Percentiles rank a stretch among this genome's conserved stretches.
phyloP scores from a whole-genome alignment of 2,329 filamentous ascomycete species.

The Fusarium clavum region DNA sequence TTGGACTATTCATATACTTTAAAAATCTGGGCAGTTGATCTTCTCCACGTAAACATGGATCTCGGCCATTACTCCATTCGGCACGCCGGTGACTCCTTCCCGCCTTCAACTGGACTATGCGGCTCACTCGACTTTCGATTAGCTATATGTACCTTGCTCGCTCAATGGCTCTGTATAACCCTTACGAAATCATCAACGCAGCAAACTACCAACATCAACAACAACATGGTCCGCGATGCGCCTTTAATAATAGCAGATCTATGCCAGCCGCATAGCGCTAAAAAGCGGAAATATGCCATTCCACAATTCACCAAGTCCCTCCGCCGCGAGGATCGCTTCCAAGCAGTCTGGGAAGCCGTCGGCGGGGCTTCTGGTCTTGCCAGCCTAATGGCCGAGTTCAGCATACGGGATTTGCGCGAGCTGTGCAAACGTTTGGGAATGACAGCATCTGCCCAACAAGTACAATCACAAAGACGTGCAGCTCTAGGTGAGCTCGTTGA shows the following conservation, averaged over 20 bases:
- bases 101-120: not conserved
- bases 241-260: slow-evolving; percentile 18
- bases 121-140: not conserved
- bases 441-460: slow-evolving; percentile 37
- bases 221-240: not conserved
- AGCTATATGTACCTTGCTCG: not conserved
- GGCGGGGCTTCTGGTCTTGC: slow-evolving; percentile 41
- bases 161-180: not conserved
- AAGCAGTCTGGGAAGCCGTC: slow-evolving; percentile 37
- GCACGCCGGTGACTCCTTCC: slow-evolving; percentile 10
- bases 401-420: slow-evolving; percentile 36
- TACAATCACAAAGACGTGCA: slow-evolving; percentile 36
- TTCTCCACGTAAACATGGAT: not conserved
- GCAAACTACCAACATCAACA: not conserved
- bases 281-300: slow-evolving; percentile 32
- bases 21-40: not conserved
- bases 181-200: not conserved
- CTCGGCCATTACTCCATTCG: slow-evolving; percentile 14
- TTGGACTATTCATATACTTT: not conserved
- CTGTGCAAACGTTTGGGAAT: slow-evolving; percentile 38
- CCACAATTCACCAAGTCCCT: slow-evolving; percentile 35
- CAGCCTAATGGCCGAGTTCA: slow-evolving; percentile 43
- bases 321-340: slow-evolving; percentile 38
- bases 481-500: slow-evolving; percentile 38
- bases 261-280: slow-evolving; percentile 33